Evolutionary conservation across 169 alveolate species (phyloP).

Genomic region (Plasmodium vivax): DNA sequence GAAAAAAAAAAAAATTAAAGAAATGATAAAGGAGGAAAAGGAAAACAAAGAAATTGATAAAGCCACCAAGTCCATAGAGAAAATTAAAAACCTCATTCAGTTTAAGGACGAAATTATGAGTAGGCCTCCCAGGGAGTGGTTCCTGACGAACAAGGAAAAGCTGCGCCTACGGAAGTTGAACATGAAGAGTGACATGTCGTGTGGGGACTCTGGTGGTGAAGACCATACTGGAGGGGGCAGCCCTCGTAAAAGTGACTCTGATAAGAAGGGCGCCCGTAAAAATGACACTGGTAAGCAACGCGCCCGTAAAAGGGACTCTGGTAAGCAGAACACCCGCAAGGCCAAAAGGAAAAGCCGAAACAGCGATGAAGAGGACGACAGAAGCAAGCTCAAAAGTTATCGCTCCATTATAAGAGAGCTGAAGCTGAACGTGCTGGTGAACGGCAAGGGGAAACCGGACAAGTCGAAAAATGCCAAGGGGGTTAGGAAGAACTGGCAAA

Average conservation of each 20-base stretch:
- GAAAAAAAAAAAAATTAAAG: slow-evolving; percentile 79
- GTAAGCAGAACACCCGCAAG: background rate
- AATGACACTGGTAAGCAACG: slow-evolving; percentile 39
- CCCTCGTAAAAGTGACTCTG: slow-evolving; percentile 56
- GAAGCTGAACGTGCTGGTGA: slow-evolving; percentile 23
- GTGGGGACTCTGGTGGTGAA: background rate
- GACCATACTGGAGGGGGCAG: slow-evolving; percentile 34
- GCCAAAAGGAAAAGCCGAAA: background rate
- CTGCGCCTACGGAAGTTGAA: slow-evolving; percentile 23
- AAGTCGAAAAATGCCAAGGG: background rate
- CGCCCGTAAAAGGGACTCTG: slow-evolving; percentile 21
- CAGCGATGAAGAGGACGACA: slow-evolving; percentile 5
- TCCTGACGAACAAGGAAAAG: slow-evolving; percentile 71
- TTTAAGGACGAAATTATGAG: slow-evolving; percentile 85
- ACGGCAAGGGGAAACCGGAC: background rate
- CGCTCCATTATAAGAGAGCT: slow-evolving; percentile 51
- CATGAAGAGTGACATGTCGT: slow-evolving; percentile 11
- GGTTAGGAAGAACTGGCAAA: background rate
- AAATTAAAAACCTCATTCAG: slow-evolving; percentile 79
- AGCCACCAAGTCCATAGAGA: slow-evolving; percentile 82
- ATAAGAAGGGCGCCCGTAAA: slow-evolving; percentile 53
- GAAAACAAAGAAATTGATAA: slow-evolving; percentile 81
- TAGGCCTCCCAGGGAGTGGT: slow-evolving; percentile 81
- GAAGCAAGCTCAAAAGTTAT: slow-evolving; percentile 34
- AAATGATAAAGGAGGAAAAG: slow-evolving; percentile 81